Conservation (phyloP, 495 filamentous ascomycete species). For the Neurospora terricola region DNA sequence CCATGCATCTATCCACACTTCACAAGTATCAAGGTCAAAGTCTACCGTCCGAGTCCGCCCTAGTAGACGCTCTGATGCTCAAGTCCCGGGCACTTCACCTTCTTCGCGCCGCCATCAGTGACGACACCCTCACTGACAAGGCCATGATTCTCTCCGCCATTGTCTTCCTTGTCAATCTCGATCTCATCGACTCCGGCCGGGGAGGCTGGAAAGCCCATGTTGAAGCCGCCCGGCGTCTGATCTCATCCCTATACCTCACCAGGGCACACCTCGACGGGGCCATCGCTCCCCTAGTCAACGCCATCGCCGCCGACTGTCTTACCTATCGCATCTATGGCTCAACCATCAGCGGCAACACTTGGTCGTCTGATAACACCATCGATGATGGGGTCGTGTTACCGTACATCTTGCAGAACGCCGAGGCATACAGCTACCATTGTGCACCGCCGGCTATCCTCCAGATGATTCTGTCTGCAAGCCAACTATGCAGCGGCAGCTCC, state of each 20-base stretch:
- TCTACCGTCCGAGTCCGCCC: conserved; percentile 16
- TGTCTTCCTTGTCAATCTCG: conserved; percentile 47
- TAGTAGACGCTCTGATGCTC: conserved; percentile 40
- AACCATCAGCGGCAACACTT: conserved; percentile 11
- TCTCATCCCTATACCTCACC: conserved; percentile 19
- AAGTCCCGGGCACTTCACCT: conserved; percentile 40
- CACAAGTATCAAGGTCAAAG: conserved; percentile 12
- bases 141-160: conserved; percentile 39
- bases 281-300: conserved; percentile 26
- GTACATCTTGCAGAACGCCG: conserved; percentile 27
- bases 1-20: conserved; percentile 41
- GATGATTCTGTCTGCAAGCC: conserved; percentile 25
- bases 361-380: conserved; percentile 1
- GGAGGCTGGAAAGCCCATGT: conserved; percentile 47
- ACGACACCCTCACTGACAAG: conserved; percentile 20
- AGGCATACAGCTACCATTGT: conserved; percentile 38
- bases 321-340: conserved; percentile 34
- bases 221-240: conserved; percentile 36
- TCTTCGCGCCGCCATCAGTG: conserved; percentile 25
- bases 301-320: conserved; percentile 35
- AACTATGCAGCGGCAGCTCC: conserved; percentile 16
- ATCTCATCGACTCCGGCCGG: conserved; percentile 46
- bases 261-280: conserved; percentile 16
- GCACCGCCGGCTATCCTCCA: conserved; percentile 32
- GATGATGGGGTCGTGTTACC: conserved; percentile 20